These are phyloP conservation scores for Ceratonia siliqua DNA, from an alignment of 306 rosid species.

Conservation along the genomic window DNA sequence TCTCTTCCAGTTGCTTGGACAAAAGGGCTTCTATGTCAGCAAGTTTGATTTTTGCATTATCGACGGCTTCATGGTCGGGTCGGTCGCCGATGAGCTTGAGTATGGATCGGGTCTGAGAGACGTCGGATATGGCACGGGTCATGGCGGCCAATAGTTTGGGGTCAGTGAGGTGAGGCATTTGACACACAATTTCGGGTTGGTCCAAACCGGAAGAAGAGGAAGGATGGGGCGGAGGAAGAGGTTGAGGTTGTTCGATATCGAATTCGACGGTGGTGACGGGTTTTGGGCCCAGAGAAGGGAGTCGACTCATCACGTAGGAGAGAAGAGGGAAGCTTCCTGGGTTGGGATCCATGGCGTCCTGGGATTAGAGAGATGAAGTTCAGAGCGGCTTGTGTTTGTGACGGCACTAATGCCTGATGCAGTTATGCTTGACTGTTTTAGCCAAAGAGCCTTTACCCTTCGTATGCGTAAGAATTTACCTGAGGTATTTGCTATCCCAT, in stretches of 20 bases:
- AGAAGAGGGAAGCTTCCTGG: conserved; percentile 77
- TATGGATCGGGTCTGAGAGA: conserved; percentile 76
- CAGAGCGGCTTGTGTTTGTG: not conserved
- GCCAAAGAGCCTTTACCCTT: no score
- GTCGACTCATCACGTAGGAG: conserved; percentile 78
- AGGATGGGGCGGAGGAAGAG: conserved; percentile 35
- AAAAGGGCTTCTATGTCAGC: conserved; percentile 55
- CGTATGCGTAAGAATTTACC: no score
- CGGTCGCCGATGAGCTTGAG: conserved; percentile 70
- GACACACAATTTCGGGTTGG: conserved; percentile 38
- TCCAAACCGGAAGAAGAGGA: conserved; percentile 26
- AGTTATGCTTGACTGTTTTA: not conserved
- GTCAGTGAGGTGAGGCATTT: conserved; percentile 67
- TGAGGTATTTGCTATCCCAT: no score
- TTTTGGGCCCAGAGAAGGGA: conserved; percentile 49
- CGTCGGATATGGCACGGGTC: conserved; percentile 79
- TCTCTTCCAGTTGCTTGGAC: conserved; percentile 63
- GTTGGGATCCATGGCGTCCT: conserved; percentile 71
- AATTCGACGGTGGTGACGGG: not conserved
- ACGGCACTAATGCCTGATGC: not conserved
- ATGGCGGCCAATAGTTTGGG: conserved; percentile 69
- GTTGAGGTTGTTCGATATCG: conserved; percentile 56
- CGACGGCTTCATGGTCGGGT: conserved; percentile 84
- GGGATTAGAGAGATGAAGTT: not conserved
- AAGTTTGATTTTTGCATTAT: conserved; percentile 57